A percentile compares a stretch with the other conserved stretches of the same genome.
These are phyloP conservation scores for Sporisorium graminicola DNA, from an alignment of 1,284 basidiomycete species.

Conservation along the genomic window DNA sequence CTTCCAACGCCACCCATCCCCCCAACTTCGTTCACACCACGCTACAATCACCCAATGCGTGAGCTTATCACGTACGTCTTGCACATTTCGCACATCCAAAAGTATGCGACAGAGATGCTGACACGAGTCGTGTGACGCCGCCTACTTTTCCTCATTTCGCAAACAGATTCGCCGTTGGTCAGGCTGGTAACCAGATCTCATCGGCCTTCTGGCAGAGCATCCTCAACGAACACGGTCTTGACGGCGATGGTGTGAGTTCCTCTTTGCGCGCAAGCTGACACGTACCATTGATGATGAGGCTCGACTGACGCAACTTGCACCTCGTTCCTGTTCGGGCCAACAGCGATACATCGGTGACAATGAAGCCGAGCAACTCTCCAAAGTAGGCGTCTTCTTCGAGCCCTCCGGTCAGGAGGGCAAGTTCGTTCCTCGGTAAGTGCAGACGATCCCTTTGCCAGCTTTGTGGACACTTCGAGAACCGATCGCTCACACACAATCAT, in stretches of 20 bases:
- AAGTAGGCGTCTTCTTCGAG: slow-evolving; percentile 69
- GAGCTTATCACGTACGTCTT: slow-evolving; percentile 50
- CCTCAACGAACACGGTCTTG: slow-evolving; percentile 68
- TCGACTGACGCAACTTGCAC: background rate
- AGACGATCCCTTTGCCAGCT: no score
- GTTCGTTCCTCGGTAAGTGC: slow-evolving; percentile 61
- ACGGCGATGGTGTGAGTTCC: slow-evolving; percentile 59
- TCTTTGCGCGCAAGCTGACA: background rate
- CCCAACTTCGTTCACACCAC: background rate
- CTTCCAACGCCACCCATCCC: background rate
- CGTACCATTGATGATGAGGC: background rate
- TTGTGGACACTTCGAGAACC: no score
- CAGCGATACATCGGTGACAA: slow-evolving; percentile 65
- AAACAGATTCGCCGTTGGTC: slow-evolving; percentile 59
- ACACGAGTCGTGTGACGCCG: background rate
- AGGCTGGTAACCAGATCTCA: slow-evolving; percentile 78
- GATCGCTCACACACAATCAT: background rate
- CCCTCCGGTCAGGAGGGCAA: slow-evolving; percentile 64
- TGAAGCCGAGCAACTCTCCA: slow-evolving; percentile 57
- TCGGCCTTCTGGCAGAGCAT: slow-evolving; percentile 69
- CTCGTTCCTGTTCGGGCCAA: background rate
- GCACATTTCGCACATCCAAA: background rate
- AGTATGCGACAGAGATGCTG: background rate
- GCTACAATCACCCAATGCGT: slow-evolving; percentile 24
- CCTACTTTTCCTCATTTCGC: background rate